These are phyloP conservation scores for Stygiomarasmius scandens DNA, from an alignment of 1,284 basidiomycete genomes.

Conservation along the genomic window DNA sequence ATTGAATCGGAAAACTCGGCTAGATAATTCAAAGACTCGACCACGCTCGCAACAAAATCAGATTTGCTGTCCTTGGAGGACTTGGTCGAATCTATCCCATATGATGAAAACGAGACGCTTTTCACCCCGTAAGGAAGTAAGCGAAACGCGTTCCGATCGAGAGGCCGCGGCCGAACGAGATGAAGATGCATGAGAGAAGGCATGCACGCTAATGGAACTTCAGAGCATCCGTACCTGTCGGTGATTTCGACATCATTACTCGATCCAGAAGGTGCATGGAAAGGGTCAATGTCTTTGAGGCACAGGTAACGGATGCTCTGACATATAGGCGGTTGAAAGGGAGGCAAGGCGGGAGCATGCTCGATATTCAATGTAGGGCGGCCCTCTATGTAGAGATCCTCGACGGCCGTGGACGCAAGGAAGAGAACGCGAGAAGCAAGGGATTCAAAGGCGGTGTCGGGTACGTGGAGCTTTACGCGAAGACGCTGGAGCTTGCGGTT, in stretches of 20 bases:
- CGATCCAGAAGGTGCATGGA: neutral
- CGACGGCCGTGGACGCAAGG: neutral
- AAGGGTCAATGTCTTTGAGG: constrained; percentile 14
- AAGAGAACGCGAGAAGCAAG: neutral
- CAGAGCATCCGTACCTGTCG: neutral
- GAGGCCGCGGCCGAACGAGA: constrained; percentile 11
- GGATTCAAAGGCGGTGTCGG: neutral
- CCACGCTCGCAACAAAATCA: constrained; percentile 12
- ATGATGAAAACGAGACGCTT: constrained; percentile 18
- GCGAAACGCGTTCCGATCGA: constrained; percentile 10
- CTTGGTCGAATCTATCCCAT: constrained; percentile 12
- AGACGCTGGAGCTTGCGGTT: neutral
- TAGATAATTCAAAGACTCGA: constrained; percentile 5
- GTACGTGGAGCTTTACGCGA: neutral
- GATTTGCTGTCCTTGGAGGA: constrained; percentile 14
- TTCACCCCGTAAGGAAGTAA: constrained; percentile 10
- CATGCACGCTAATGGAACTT: constrained; percentile 7
- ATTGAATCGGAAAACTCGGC: neutral
- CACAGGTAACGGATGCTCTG: constrained; percentile 8
- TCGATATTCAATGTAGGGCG: neutral
- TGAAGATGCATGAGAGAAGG: constrained; percentile 14
- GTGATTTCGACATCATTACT: neutral
- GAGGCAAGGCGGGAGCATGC: neutral
- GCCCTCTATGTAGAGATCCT: neutral
- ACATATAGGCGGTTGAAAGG: neutral